Percentiles rank a stretch among this genome's conserved stretches.
Evolutionary conservation across 192 early-diverging fungal species (phyloP).

Genomic region (Entomortierella lignicola): DNA sequence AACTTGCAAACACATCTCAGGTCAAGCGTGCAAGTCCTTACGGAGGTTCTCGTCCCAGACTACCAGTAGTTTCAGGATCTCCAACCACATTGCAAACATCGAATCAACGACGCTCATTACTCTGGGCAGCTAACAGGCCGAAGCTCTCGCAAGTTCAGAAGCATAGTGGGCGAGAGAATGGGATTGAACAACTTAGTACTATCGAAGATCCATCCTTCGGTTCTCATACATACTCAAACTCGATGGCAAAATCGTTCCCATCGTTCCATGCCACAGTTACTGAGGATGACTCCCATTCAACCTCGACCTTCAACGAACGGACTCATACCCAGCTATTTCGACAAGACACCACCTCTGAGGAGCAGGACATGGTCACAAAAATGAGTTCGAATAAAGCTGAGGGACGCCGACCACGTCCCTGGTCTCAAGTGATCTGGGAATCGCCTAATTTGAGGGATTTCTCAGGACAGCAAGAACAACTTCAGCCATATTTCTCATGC

Average conservation of each 20-base stretch:
- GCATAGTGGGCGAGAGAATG: background rate
- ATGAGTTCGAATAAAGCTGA: background rate
- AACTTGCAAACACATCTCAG: background rate
- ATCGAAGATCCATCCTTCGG: background rate
- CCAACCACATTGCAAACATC: background rate
- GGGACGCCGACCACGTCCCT: slow-evolving; percentile 15
- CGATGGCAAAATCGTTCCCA: slow-evolving; percentile 11
- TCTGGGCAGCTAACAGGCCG: slow-evolving; percentile 4
- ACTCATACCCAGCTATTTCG: background rate
- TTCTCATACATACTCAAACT: background rate
- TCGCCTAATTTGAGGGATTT: slow-evolving; percentile 15
- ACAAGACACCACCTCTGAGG: background rate
- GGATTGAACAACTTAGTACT: slow-evolving; percentile 27
- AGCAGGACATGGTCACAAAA: background rate
- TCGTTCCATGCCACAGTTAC: background rate
- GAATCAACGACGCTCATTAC: slow-evolving; percentile 7
- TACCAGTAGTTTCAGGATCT: background rate
- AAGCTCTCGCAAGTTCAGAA: slow-evolving; percentile 2
- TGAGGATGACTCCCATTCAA: slow-evolving; percentile 10
- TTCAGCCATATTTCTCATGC: background rate
- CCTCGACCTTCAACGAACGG: slow-evolving; percentile 4
- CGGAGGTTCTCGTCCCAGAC: background rate
- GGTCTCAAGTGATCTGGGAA: slow-evolving; percentile 53
- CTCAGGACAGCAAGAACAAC: slow-evolving; percentile 2
- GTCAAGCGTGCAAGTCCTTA: too few species aligned